These are phyloP conservation scores for Hansenula lynferdii DNA, from an alignment of 1,139 yeast genomes.

Conservation along the genomic window DNA sequence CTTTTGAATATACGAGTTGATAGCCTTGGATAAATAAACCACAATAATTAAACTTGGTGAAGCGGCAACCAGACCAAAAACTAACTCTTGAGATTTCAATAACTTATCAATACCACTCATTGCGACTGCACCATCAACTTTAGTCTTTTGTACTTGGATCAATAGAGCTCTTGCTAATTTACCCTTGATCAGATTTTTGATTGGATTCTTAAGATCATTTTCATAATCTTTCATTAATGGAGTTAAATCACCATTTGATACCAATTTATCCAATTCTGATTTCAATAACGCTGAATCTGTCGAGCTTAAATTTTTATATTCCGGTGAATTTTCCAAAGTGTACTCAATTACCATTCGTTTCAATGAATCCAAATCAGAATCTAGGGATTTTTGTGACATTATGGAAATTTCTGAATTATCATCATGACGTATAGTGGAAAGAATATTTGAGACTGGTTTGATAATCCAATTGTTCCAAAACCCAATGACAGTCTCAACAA, in stretches of 20 bases:
- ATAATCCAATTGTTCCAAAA: slow-evolving; percentile 81
- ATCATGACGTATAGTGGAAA: slow-evolving; percentile 80
- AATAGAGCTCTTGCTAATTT: slow-evolving; percentile 69
- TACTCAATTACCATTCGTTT: slow-evolving; percentile 87
- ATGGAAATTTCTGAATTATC: slow-evolving; percentile 61
- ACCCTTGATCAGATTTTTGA: slow-evolving; percentile 61
- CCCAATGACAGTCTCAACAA: slow-evolving; percentile 60
- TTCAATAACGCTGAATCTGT: slow-evolving; percentile 16
- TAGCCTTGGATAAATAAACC: slow-evolving; percentile 33
- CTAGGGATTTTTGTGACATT: slow-evolving; percentile 72
- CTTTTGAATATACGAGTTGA: slow-evolving; percentile 24
- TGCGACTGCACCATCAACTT: slow-evolving; percentile 92
- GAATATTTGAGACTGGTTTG: slow-evolving; percentile 68
- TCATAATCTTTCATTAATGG: slow-evolving; percentile 80
- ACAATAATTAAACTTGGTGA: slow-evolving; percentile 71
- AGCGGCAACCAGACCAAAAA: slow-evolving; percentile 86
- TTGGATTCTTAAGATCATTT: slow-evolving; percentile 63
- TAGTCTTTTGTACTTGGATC: slow-evolving; percentile 90
- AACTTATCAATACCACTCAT: slow-evolving; percentile 87
- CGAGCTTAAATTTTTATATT: slow-evolving; percentile 21
- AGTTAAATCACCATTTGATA: slow-evolving; percentile 70
- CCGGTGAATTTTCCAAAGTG: slow-evolving; percentile 38
- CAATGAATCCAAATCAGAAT: slow-evolving; percentile 72
- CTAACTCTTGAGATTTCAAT: slow-evolving; percentile 85
- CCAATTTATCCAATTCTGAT: slow-evolving; percentile 30